Evolutionary conservation across 2,329 filamentous ascomycete genomes (phyloP).

Genomic region (Rachicladosporium sp.): DNA sequence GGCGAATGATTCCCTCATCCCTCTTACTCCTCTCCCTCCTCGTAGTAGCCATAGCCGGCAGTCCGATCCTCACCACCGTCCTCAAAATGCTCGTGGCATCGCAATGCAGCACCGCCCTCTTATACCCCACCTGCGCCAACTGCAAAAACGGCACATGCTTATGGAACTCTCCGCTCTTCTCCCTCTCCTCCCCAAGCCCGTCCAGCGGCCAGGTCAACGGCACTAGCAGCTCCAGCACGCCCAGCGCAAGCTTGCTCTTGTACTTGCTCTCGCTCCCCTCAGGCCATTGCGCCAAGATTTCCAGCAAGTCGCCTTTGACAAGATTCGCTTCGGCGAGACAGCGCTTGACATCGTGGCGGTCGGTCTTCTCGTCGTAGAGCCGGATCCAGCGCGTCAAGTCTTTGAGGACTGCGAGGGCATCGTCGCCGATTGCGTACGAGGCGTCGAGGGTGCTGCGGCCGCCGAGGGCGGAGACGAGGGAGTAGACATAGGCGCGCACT

Average conservation of each 20-base stretch:
- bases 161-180: conserved; percentile 87
- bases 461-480: conserved; percentile 74
- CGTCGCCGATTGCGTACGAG: conserved; percentile 78
- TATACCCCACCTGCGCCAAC: conserved; percentile 79
- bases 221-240: conserved; percentile 80
- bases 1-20: conserved; percentile 85
- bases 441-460: conserved; percentile 21
- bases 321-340: conserved; percentile 86
- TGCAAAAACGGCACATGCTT: conserved; percentile 82
- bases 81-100: conserved; percentile 66
- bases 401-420: conserved; percentile 79
- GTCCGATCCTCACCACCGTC: conserved; percentile 64
- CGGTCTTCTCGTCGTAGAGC: conserved; percentile 62
- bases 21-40: conserved; percentile 62
- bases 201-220: conserved; percentile 92
- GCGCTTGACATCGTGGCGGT: conserved; percentile 87
- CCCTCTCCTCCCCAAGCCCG: conserved; percentile 47
- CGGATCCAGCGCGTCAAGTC: conserved; percentile 94
- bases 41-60: conserved; percentile 74
- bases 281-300: conserved; percentile 75
- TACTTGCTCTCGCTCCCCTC: conserved; percentile 58
- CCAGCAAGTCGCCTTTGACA: conserved; percentile 77
- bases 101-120: conserved; percentile 74
- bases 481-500: conserved; percentile 85
- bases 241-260: conserved; percentile 67